phyloP scores from a whole-genome alignment of 345 rosid genomes.

The Gossypium herbaceum region DNA sequence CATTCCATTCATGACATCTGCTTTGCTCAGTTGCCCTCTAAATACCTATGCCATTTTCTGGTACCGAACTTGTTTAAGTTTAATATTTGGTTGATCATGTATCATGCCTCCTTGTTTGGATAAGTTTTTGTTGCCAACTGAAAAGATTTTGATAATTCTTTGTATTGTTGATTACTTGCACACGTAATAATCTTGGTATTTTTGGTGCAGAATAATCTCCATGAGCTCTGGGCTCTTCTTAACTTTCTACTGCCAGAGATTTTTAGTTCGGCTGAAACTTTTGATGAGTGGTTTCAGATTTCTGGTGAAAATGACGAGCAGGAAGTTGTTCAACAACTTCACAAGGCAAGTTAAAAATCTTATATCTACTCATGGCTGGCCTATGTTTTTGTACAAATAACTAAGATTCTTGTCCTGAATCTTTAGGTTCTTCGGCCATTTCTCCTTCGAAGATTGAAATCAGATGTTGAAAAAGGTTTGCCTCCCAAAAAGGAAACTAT shows the following conservation, averaged over 20 bases:
- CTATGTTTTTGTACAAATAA: slow-evolving; percentile 2
- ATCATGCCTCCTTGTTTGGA: not conserved
- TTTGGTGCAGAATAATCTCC: slow-evolving; percentile 84
- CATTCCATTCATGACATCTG: not conserved
- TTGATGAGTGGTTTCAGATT: slow-evolving; percentile 99
- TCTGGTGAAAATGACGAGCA: slow-evolving; percentile 98
- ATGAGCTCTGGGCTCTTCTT: slow-evolving; percentile 96
- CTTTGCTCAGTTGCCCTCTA: not conserved
- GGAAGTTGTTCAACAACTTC: slow-evolving; percentile 98
- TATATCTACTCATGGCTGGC: not conserved
- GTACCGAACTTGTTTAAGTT: not conserved
- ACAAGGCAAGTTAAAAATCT: slow-evolving; percentile 53
- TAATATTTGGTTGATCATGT: not conserved
- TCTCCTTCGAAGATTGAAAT: slow-evolving; percentile 90
- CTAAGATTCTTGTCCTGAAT: not conserved
- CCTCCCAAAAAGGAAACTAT: slow-evolving; percentile 99
- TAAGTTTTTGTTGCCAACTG: not conserved
- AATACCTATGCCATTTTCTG: not conserved
- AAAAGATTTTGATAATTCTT: not conserved
- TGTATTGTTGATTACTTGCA: not conserved
- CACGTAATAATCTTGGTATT: not conserved
- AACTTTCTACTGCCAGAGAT: slow-evolving; percentile 93
- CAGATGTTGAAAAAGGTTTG: slow-evolving; percentile 95
- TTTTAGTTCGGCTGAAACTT: slow-evolving; percentile 96
- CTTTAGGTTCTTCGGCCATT: slow-evolving; percentile 93